phyloP scores from a whole-genome alignment of 2,329 filamentous ascomycete genomes.

The Fusarium begoniae region DNA sequence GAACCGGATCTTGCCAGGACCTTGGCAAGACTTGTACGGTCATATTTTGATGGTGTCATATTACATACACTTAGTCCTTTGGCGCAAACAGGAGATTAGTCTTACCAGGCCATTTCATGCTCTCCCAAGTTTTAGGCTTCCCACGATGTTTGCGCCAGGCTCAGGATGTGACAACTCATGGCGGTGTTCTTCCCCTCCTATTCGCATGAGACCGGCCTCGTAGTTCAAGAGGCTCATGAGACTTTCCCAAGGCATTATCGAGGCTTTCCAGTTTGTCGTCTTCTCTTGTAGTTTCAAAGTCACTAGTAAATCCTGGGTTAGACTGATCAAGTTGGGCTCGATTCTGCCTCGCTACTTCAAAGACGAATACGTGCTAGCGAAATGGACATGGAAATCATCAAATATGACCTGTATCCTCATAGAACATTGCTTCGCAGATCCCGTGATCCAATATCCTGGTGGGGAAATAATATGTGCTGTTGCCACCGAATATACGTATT shows the following conservation, averaged over 20 bases:
- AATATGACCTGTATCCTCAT: not conserved
- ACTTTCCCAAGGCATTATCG: not conserved
- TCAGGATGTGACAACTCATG: not conserved
- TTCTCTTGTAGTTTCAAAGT: not conserved
- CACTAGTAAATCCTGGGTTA: not conserved
- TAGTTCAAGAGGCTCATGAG: not conserved
- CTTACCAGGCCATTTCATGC: not conserved
- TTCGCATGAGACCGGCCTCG: not conserved
- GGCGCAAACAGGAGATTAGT: not conserved
- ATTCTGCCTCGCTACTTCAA: not conserved
- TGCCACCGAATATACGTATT: not conserved
- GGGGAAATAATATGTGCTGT: not conserved
- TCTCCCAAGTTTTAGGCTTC: not conserved
- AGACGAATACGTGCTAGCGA: not conserved
- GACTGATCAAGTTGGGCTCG: not conserved
- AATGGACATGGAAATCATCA: not conserved
- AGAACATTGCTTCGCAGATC: not conserved
- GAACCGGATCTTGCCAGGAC: not conserved
- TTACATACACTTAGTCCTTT: not conserved
- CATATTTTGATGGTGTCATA: not conserved
- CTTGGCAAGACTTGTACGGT: not conserved
- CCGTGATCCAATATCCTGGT: not conserved
- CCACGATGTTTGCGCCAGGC: not conserved
- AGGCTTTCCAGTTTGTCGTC: not conserved
- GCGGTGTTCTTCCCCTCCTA: not conserved